phyloP scores from a whole-genome alignment of 805 yeast genomes.

The Suhomyces xylopsoci region DNA sequence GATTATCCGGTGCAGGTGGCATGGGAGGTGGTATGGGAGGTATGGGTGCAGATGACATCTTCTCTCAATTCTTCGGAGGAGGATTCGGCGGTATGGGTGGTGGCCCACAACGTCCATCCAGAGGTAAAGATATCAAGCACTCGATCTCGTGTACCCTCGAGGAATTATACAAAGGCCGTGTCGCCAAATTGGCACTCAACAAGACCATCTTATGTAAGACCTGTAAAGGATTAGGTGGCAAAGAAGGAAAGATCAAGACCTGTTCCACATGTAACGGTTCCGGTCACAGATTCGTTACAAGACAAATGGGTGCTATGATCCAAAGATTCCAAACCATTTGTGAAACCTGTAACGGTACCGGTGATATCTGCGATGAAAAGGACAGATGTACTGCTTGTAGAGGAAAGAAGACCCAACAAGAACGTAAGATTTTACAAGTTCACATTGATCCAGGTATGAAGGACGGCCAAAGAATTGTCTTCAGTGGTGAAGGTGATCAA shows the following conservation, averaged over 20 bases:
- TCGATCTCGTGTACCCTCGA: conserved; percentile 81
- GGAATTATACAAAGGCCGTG: conserved; percentile 91
- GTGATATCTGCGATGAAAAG: conserved; percentile 81
- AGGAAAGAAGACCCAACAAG: conserved; percentile 84
- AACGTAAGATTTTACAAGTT: conserved; percentile 91
- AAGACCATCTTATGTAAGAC: conserved; percentile 83
- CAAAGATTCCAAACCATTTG: conserved; percentile 96
- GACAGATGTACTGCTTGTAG: conserved; percentile 84
- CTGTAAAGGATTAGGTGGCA: conserved; percentile 97
- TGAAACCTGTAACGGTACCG: conserved; percentile 88
- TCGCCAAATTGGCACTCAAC: conserved; percentile 89
- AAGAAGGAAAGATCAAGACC: conserved; percentile 80
- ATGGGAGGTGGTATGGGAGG: conserved; percentile 51
- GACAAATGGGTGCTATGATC: conserved; percentile 99
- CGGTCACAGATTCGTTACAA: conserved; percentile 87
- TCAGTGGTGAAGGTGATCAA: conserved; percentile 96
- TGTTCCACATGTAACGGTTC: conserved; percentile 88
- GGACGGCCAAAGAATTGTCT: conserved; percentile 86
- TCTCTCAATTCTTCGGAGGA: conserved; percentile 77
- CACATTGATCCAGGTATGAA: conserved; percentile 96
- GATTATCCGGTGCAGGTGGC: conserved; percentile 72
- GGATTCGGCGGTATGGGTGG: conserved; percentile 56
- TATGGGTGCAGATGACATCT: conserved; percentile 68
- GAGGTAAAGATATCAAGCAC: conserved; percentile 90
- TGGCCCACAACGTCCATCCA: conserved; percentile 71